Conservation (phyloP, 1,139 yeast genomes). For the Zygosaccharomyces pseudobailii region DNA sequence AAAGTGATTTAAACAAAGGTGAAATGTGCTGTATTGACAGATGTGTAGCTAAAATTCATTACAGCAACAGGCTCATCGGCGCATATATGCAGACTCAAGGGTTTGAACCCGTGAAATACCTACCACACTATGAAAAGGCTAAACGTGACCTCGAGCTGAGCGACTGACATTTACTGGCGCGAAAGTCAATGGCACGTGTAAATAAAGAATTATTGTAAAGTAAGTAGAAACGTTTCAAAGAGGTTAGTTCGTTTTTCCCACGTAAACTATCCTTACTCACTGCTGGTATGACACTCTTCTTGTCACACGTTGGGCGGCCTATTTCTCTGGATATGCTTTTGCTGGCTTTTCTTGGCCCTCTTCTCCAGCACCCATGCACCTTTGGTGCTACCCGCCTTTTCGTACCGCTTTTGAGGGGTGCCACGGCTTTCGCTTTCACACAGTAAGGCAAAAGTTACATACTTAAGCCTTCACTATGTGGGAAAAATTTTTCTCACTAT, state of each 20-base stretch:
- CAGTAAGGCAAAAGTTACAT: slow-evolving; percentile 3
- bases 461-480: slow-evolving; percentile 5
- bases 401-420: slow-evolving; percentile 1
- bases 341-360: no score
- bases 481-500: slow-evolving; percentile 4
- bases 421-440: slow-evolving; percentile 1
- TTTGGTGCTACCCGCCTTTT: not conserved
- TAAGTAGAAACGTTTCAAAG: no score
- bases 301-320: no score
- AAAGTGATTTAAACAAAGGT: slow-evolving; percentile 73
- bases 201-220: not conserved
- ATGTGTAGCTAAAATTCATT: slow-evolving; percentile 70
- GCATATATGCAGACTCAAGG: slow-evolving; percentile 38
- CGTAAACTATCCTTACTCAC: not conserved
- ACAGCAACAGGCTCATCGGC: slow-evolving; percentile 61
- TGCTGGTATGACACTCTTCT: not conserved
- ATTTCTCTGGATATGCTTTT: no score
- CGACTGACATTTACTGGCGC: not conserved
- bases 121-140: slow-evolving; percentile 25
- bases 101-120: slow-evolving; percentile 27
- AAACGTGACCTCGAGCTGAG: slow-evolving; percentile 1
- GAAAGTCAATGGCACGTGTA: not conserved
- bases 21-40: slow-evolving; percentile 72
- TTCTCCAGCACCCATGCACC: no score
- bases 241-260: not conserved